Conservation (phyloP, 805 yeast species). For the Yamadazyma nakazawae region DNA sequence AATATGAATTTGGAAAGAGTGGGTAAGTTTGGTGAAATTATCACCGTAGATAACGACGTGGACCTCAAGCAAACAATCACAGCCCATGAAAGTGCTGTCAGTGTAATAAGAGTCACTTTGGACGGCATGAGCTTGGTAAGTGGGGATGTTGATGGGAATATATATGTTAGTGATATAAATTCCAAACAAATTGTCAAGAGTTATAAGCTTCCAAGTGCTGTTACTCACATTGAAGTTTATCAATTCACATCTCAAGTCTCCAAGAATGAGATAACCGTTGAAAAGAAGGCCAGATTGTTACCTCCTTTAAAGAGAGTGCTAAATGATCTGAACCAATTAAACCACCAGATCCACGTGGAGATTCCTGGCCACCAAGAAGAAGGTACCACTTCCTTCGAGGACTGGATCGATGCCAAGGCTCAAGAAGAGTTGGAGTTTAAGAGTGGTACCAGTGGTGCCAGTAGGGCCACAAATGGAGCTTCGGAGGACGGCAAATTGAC, state of each 20-base stretch:
- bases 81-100: constrained; percentile 48
- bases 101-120: constrained; percentile 56
- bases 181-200: constrained; percentile 66
- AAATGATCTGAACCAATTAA: constrained; percentile 30
- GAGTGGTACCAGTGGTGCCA: constrained; percentile 17
- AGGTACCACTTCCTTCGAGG: constrained; percentile 21
- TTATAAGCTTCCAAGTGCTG: constrained; percentile 40
- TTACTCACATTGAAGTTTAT: constrained; percentile 27
- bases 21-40: constrained; percentile 56
- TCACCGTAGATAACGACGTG: constrained; percentile 50
- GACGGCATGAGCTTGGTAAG: constrained; percentile 73
- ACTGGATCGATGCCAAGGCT: constrained; percentile 48
- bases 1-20: constrained; percentile 50
- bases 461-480: constrained; percentile 18
- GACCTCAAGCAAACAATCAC: constrained; percentile 50
- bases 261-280: constrained; percentile 8
- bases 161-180: constrained; percentile 63
- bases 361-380: constrained; percentile 18
- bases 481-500: constrained; percentile 38
- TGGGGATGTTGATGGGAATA: constrained; percentile 72
- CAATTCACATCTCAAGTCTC: constrained; percentile 17
- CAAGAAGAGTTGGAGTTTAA: constrained; percentile 52
- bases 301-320: constrained; percentile 65
- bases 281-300: constrained; percentile 44
- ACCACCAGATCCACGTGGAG: constrained; percentile 43